Base-by-base conservation (phyloP, 2,329 filamentous ascomycete genomes). In the Moelleriella libera region DNA sequence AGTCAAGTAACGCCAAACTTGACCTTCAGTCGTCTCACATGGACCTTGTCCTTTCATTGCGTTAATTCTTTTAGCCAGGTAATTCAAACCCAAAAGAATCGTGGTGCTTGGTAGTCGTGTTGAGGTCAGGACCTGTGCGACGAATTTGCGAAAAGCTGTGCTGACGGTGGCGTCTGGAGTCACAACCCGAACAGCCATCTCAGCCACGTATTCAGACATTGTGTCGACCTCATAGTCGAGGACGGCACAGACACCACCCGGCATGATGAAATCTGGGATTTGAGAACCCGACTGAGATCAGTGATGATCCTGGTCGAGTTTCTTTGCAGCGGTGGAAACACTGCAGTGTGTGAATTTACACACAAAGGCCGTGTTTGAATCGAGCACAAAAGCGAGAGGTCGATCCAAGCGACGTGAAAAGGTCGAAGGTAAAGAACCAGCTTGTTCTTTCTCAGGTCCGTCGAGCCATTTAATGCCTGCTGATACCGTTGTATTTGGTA, bases 141-240 rank as follows among this genome's bases (percentile, higher is more conserved):
- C 88, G 67, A 94, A 96, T 69, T 94, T 95, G 58, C 86, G 83
- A 66, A 94, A 95, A 29, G 85, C 78, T 29, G 80, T 72, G 12
- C 83, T 80, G 56, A 85, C 70, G 14, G 63, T 55, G 5, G 66
- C 67, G 34, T 72, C 68, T 7, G 75, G 74, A 49, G 72, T 70
- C 41, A 78, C 72, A 34, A 80, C 66, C 43, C 76, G 72, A 29
- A 72, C 76, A 51, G 88, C 81, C 80, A 90, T 94, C 62, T 94
- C 86, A 52, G 87, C 83, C 62, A 95, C 88, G 66, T 94, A 96
- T 63, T 94, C 88, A 53, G 88, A 84, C 89, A 95, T 96, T 65
- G 85, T 74, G 63, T 94, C 88, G 80, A 95, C 90, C 67, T 95
- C 88, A 65, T 96, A 96, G 72, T 95, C 89, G 67, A 96, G 79